Evolutionary conservation across 2,329 filamentous ascomycete species (phyloP), one percentile per base, ranked within the genome.

Genomic region (Penicillium sp.): DNA sequence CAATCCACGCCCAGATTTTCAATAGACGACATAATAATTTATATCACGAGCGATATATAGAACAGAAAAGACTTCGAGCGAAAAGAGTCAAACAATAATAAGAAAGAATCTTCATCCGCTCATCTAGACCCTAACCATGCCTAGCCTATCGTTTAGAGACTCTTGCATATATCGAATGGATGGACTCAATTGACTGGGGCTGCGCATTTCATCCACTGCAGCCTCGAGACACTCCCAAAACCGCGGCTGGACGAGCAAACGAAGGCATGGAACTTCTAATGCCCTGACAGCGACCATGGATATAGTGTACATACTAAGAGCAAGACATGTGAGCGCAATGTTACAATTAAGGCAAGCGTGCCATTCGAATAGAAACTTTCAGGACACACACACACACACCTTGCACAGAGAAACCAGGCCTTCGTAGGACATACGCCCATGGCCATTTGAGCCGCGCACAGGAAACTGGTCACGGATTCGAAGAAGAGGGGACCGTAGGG

Each of bases 401-500:
- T 58, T 13, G 56, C 56, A 58, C 56, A 50, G 2, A 51, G 15
- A 17, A 19, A 51, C 56, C 56, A 58, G 21, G 31, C 8, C 17
- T 58, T 58, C 5, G 56, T 31, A 11, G 21, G 47, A 51, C 56
- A 58, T 38, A 51, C 1, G 23, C 19, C 7, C 1, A 58, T 29
- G 15, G 47, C 45, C 5, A 21, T 15, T 7, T 3, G 13, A 11
- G 47, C 56, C 7, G 56, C 21, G 17, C 47, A 38, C 1, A 58
- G 56, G 56, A 58, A 58, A 15, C 56, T 58, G 46, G 38, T 30
- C 9, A 58, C 30, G 7, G 56, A 58, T 15, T 58, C 29, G 31
- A 58, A 58, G 56, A 58, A 58, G 17, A 58, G 47, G 2, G 56
- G 56, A 7, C 30, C 56, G n/a, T 58, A 52, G n/a, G 56, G 56